Conservation (phyloP, 2,329 filamentous ascomycete species). For the Calonectria pteridis region DNA sequence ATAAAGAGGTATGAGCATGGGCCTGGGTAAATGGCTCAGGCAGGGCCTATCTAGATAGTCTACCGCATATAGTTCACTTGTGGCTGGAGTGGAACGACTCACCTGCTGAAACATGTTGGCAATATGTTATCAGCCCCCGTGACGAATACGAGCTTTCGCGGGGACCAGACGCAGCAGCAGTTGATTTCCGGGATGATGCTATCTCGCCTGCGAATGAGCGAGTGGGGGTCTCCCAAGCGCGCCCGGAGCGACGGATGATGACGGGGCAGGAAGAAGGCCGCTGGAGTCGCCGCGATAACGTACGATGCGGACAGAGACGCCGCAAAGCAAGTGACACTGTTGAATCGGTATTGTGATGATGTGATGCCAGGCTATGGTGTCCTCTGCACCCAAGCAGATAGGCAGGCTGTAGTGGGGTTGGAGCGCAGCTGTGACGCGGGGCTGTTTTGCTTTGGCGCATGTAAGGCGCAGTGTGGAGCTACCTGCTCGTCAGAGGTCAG, state of each 20-base stretch:
- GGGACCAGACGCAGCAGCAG: neutral
- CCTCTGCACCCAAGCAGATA: constrained; percentile 9
- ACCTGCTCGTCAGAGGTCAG: constrained; percentile 18
- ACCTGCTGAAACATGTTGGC: constrained; percentile 49
- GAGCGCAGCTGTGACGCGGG: constrained; percentile 21
- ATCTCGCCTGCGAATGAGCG: constrained; percentile 31
- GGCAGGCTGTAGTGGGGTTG: constrained; percentile 25
- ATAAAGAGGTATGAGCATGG: neutral
- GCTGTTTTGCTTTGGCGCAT: constrained; percentile 9
- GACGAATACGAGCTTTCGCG: neutral
- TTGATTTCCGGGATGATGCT: constrained; percentile 30
- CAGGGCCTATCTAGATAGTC: neutral
- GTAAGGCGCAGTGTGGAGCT: constrained; percentile 12
- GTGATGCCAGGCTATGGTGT: neutral
- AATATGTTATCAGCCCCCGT: neutral
- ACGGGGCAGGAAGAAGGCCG: neutral
- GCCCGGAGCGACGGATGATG: constrained; percentile 22
- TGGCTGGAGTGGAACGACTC: constrained; percentile 9
- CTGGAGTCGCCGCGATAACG: neutral
- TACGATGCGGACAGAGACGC: neutral
- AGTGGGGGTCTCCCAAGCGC: constrained; percentile 13
- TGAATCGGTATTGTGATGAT: neutral
- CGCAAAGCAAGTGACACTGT: neutral
- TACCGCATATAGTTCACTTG: neutral
- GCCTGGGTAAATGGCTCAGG: constrained; percentile 34